Evolutionary conservation across 192 early-diverging fungal genomes (phyloP).

Genomic region (Umbelopsis sp.): DNA sequence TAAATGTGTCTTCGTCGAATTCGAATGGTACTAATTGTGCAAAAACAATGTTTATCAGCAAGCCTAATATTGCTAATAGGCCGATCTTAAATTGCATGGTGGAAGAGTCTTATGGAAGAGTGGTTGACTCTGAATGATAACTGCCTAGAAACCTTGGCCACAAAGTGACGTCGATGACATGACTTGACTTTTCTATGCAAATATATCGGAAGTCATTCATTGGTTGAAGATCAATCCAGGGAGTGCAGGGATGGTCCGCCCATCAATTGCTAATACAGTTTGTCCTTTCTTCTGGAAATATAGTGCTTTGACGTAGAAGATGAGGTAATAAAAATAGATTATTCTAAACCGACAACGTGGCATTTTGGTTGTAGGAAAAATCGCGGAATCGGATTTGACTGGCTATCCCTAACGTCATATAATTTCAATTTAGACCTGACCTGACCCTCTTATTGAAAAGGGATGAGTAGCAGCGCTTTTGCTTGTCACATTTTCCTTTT

Average conservation of each 20-base stretch:
- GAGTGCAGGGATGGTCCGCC: not conserved
- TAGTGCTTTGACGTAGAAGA: not conserved
- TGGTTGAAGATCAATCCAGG: not conserved
- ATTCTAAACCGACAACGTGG: conserved; percentile 2
- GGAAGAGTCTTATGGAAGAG: not conserved
- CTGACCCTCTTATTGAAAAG: conserved; percentile 10
- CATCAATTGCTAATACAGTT: too few relatives aligned
- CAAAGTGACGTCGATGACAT: too few relatives aligned
- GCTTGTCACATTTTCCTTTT: conserved; percentile 7
- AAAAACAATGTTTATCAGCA: conserved; percentile 11
- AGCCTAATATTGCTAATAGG: not conserved
- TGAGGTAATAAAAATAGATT: conserved; percentile 13
- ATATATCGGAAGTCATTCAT: too few relatives aligned
- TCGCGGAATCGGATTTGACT: not conserved
- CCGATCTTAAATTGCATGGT: conserved; percentile 16
- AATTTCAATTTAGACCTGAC: conserved; percentile 17
- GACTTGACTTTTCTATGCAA: too few relatives aligned
- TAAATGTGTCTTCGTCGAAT: conserved; percentile 1
- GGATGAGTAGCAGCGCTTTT: conserved; percentile 17
- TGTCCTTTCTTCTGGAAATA: not conserved
- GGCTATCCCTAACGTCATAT: not conserved
- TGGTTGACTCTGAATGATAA: too few relatives aligned
- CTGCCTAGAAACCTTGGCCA: too few relatives aligned
- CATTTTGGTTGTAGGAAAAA: conserved; percentile 5
- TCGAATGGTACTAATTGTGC: conserved; percentile 16